These are phyloP conservation scores for Eucalyptus curtisii DNA, from an alignment of 345 rosid species.

Conservation along the genomic window DNA sequence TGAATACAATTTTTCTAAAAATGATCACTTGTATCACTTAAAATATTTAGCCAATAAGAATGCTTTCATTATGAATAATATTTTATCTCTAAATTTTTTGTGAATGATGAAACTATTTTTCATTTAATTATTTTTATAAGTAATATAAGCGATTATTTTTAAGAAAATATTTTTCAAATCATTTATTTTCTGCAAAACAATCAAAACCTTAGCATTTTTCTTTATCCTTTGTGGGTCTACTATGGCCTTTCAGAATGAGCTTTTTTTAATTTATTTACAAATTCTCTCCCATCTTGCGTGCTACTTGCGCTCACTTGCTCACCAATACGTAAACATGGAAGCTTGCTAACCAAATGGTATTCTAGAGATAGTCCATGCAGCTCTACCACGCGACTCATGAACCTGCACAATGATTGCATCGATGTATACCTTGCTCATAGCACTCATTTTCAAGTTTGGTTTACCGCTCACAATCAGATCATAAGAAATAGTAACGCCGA, in stretches of 20 bases:
- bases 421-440: not conserved
- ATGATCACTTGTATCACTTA: not conserved
- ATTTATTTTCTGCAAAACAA: not conserved
- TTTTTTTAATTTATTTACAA: not conserved
- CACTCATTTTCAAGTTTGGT: not conserved
- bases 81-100: too few relatives aligned
- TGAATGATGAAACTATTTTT: not conserved
- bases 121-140: too few relatives aligned
- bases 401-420: not conserved
- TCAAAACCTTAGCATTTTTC: not conserved
- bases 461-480: not conserved
- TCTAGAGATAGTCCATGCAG: not conserved
- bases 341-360: not conserved
- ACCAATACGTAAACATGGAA: not conserved
- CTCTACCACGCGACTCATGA: not conserved
- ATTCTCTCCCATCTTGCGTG: not conserved
- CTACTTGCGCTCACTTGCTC: not conserved
- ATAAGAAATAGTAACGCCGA: not conserved
- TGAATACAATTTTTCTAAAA: too few relatives aligned
- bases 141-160: too few relatives aligned
- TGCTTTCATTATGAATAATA: not conserved
- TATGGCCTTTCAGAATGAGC: not conserved
- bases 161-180: rapidly evolving
- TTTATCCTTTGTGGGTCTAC: not conserved
- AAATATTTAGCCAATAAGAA: not conserved